Evolutionary conservation across 306 rosid genomes (phyloP).

Genomic region (Prunus campanulata): DNA sequence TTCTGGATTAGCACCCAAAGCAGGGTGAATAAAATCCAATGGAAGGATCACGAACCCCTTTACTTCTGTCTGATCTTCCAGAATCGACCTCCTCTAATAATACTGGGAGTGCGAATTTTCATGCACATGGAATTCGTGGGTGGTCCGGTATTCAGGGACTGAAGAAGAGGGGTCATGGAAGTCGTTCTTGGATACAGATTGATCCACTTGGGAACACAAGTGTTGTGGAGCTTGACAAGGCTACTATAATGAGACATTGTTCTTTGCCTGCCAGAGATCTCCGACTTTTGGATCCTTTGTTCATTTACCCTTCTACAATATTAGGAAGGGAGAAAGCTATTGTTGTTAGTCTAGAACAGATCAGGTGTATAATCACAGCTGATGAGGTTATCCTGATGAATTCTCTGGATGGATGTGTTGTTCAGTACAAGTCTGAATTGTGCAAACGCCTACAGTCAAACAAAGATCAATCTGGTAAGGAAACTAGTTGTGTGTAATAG

Average conservation of each 20-base stretch:
- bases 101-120: conserved; percentile 23
- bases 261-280: conserved; percentile 93
- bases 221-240: conserved; percentile 81
- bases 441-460: conserved; percentile 65
- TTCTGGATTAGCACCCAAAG: conserved; percentile 11
- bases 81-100: conserved; percentile 33
- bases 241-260: conserved; percentile 84
- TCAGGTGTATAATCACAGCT: conserved; percentile 87
- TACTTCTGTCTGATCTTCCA: conserved; percentile 29
- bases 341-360: conserved; percentile 93
- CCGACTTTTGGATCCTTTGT: conserved; percentile 86
- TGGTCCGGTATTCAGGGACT: conserved; percentile 42
- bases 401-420: conserved; percentile 80
- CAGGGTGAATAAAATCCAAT: conserved; percentile 29
- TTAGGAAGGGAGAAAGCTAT: conserved; percentile 91
- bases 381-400: conserved; percentile 91
- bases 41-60: conserved; percentile 42
- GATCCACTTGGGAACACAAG: conserved; percentile 57
- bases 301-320: conserved; percentile 84
- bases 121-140: conserved; percentile 40
- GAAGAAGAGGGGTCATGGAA: conserved; percentile 92
- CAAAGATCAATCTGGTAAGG: conserved; percentile 67
- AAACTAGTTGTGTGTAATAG: background rate
- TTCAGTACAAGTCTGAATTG: conserved; percentile 64
- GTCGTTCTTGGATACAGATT: conserved; percentile 94